Evolutionary conservation across 2,329 filamentous ascomycete species (phyloP).

Genomic region (Thelonectria rubi): DNA sequence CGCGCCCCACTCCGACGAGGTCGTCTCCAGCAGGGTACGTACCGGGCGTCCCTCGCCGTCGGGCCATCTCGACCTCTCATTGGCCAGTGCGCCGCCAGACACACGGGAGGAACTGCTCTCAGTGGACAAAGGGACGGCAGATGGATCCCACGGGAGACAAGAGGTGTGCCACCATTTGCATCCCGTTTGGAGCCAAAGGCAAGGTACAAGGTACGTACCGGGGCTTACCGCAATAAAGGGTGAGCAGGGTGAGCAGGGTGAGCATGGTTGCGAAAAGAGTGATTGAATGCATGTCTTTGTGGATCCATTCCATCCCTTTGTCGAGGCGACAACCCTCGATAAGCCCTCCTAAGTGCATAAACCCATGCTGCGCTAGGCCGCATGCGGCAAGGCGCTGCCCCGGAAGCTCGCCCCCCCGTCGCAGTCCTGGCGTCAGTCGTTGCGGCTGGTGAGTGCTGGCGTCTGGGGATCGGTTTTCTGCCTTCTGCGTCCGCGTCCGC

Average conservation of each 20-base stretch:
- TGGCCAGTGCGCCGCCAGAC: conserved; percentile 1
- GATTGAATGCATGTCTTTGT: conserved; percentile 6
- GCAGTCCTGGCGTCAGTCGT: conserved; percentile 25
- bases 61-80: background rate
- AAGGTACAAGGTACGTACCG: conserved; percentile 21
- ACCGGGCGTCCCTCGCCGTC: conserved; percentile 10
- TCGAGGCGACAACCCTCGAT: conserved; percentile 8
- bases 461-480: conserved; percentile 38
- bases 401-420: conserved; percentile 20
- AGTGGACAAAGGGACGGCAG: conserved; percentile 4
- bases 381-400: conserved; percentile 27
- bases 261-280: background rate
- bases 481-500: conserved; percentile 31
- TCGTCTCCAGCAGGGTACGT: background rate
- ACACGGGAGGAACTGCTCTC: conserved; percentile 12
- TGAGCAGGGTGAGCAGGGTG: background rate
- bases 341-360: conserved; percentile 33
- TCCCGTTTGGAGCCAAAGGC: conserved; percentile 17
- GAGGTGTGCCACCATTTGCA: conserved; percentile 16
- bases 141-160: conserved; percentile 10
- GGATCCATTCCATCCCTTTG: conserved; percentile 1
- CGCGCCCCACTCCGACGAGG: background rate
- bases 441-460: conserved; percentile 27
- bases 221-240: conserved; percentile 21
- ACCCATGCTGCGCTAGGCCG: conserved; percentile 29